Evolutionary conservation across 1,284 basidiomycete species (phyloP), one percentile per base, ranked within the genome.

Genomic region (Tilletia horrida): DNA sequence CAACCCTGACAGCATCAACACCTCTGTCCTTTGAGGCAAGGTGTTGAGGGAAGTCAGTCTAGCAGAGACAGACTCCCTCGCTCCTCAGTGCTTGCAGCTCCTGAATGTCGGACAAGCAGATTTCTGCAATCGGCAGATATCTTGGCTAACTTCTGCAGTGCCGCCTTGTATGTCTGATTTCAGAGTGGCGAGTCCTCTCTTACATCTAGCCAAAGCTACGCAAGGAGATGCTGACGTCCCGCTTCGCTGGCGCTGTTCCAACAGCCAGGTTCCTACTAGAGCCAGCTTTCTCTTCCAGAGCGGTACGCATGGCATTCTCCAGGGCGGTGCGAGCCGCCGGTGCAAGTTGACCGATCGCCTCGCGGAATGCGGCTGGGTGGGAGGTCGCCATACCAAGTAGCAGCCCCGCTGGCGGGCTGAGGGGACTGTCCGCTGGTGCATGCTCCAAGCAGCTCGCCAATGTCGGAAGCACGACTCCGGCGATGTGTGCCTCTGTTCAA

Each of bases 361-460:
- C 90, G 81, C 92, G 93, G 86, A 97, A 97, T 18, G 90, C 87
- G 2, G 84, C 81, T 0, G 93, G 91, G 2, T 89, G 87, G 0
- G 85, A 83, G 0, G 90, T 87, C 0, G 93, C 94, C 62, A 93
- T 93, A 90, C 9, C 85, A 81, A n/a, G 92, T 86, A 1, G 88
- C 88, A 66, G 88, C 86, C 0, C 85, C 80, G 69, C 90, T 75
- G 0, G 85, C 82, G 0, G 85, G 83, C 0, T 86, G 82, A 0
- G 86, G 73, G 3, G 83, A 74, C 55, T 85, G 83, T 2, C 83
- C 82, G 42, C 85, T 42, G 55, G 25, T 14, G 13, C 18, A 16
- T 59, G 86, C 44, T 88, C 86, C n/a, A 95, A 86, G 4, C 93
- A 83, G 23, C 93, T 84, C 1, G 88, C 86, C 67, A 93, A 84